These are phyloP conservation scores for Xylaria polymorpha DNA, from an alignment of 2,329 filamentous ascomycete species.

Conservation along the genomic window DNA sequence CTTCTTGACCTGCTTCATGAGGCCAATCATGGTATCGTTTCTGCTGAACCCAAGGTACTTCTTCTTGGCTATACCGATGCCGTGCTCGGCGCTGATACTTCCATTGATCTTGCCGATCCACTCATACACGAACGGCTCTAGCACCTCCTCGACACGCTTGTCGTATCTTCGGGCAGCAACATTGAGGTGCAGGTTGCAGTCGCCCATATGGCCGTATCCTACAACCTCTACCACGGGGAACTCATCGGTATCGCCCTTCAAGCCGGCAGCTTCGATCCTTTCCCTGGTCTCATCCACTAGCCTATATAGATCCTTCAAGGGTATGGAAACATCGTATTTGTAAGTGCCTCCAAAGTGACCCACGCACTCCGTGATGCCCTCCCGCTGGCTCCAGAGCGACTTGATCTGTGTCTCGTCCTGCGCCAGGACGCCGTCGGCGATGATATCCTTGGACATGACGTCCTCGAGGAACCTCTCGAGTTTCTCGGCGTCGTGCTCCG, in stretches of 20 bases:
- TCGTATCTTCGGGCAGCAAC: constrained; percentile 85
- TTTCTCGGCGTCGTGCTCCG: constrained; percentile 93
- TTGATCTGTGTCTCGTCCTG: constrained; percentile 92
- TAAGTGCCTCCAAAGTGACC: constrained; percentile 95
- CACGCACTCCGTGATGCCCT: constrained; percentile 89
- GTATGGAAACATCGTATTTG: constrained; percentile 98
- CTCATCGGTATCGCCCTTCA: constrained; percentile 80
- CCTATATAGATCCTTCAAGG: constrained; percentile 84
- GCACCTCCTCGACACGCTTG: constrained; percentile 83
- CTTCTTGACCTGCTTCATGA: constrained; percentile 97
- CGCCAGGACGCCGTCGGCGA: constrained; percentile 89
- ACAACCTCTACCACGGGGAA: constrained; percentile 89
- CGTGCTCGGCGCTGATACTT: constrained; percentile 97
- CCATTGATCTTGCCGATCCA: constrained; percentile 91
- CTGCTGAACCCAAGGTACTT: constrained; percentile 94
- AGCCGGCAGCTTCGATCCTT: constrained; percentile 76
- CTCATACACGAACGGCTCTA: constrained; percentile 97
- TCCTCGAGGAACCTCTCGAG: constrained; percentile 89
- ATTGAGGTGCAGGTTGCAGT: constrained; percentile 95
- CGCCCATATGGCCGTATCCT: constrained; percentile 98
- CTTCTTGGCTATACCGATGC: constrained; percentile 94
- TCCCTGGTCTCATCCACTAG: constrained; percentile 87
- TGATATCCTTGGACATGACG: constrained; percentile 88
- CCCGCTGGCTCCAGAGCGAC: constrained; percentile 89
- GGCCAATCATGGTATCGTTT: constrained; percentile 82